These are phyloP conservation scores for Phlyctochytrium bullatum DNA, from an alignment of 192 early-diverging fungal species.

Conservation along the genomic window DNA sequence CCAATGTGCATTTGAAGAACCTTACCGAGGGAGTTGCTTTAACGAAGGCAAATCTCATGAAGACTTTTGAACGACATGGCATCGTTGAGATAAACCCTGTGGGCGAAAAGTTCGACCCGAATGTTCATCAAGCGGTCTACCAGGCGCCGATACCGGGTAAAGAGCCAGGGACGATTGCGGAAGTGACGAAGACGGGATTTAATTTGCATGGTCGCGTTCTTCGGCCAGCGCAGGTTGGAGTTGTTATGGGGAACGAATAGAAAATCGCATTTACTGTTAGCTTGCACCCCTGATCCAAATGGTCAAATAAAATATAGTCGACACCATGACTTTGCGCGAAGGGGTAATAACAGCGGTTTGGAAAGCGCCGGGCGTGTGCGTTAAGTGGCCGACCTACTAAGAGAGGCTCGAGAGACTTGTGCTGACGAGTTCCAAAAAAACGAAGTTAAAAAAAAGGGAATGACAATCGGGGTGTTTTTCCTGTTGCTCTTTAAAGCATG, in stretches of 20 bases:
- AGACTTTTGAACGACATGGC: slow-evolving; percentile 83
- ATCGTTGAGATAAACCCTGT: slow-evolving; percentile 78
- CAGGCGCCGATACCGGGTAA: slow-evolving; percentile 87
- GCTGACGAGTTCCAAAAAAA: too few relatives aligned
- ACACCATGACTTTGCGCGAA: too few relatives aligned
- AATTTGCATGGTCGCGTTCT: slow-evolving; percentile 87
- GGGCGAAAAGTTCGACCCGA: slow-evolving; percentile 91
- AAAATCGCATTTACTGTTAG: too few relatives aligned
- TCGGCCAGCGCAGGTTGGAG: slow-evolving; percentile 94
- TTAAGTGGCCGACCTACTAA: too few relatives aligned
- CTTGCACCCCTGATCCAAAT: too few relatives aligned
- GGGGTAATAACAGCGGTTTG: too few relatives aligned
- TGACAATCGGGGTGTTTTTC: slow-evolving; percentile 33
- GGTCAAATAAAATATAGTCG: too few relatives aligned
- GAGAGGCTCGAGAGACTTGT: too few relatives aligned
- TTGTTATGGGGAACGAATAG: too few relatives aligned
- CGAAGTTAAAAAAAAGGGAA: too few relatives aligned
- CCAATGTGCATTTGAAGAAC: slow-evolving; percentile 65
- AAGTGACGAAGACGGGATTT: slow-evolving; percentile 93
- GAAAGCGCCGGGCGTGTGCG: too few relatives aligned
- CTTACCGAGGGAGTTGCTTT: slow-evolving; percentile 85
- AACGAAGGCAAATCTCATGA: slow-evolving; percentile 83
- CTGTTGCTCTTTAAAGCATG: slow-evolving; percentile 51
- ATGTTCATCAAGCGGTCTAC: slow-evolving; percentile 92
- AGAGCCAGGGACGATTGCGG: slow-evolving; percentile 81